Evolutionary conservation across 768 basidiomycete species (phyloP), one percentile per base, ranked within the genome.

Genomic region (Xerocomellus amylosporus): DNA sequence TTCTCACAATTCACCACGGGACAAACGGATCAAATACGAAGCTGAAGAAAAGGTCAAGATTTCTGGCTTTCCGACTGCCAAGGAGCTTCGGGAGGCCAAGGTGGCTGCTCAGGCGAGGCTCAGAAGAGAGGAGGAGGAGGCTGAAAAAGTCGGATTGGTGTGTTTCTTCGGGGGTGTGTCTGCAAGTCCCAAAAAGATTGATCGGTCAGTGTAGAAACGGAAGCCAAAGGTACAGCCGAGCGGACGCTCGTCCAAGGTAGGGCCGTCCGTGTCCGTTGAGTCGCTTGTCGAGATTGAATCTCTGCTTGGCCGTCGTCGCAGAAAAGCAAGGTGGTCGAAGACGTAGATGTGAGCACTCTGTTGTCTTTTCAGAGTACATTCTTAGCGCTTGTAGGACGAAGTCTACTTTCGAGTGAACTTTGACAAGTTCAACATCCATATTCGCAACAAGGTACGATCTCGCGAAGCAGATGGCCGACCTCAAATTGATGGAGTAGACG

Each of bases 381-480:
- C 41, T 63, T 41, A 56, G 38, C 44, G 64, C 26, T 51, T 5
- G 8, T 54, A 93, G 86, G 83, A 89, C 17, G 75, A 76, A 3
- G 80, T 91, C 33, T 85, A 86, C 70, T 90, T 97, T 66, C 83
- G 90, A 45, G 81, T 98, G 45, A 98, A 98, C 73, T 90, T 86
- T 66, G 87, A 93, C 61, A 88, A 83, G 62, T 96, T 94, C 71
- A 85, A 88, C 60, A 76, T 92, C 31, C 86, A 91, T 62, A 83
- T 97, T 49, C 87, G 96, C 40, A 96, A 97, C 73, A 78, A 86
- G 65, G 93, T 92, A 60, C 8, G 83, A 62, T 60, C 45, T 22
- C 12, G 17, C 43, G 22, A 40, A 52, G 19, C 15, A 15, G 8
- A 22, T 15, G 10, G 12, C 31, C 36, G 38, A 46, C 53, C 58